These are phyloP conservation scores for Peterozyma xylosa DNA, from an alignment of 805 yeast genomes.

Conservation along the genomic window DNA sequence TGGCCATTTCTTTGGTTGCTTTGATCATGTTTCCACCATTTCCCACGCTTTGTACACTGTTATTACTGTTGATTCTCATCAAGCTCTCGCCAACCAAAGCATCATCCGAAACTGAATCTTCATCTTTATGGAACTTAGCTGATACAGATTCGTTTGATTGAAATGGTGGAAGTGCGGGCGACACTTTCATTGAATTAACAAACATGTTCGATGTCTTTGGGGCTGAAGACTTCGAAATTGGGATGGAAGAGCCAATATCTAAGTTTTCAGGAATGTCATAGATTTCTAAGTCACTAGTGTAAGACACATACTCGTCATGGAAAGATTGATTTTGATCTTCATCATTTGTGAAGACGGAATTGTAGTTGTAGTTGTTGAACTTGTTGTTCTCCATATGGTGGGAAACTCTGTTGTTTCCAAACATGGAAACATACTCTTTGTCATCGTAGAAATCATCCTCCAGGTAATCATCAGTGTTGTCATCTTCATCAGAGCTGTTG, in stretches of 20 bases:
- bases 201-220: too few species aligned
- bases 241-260: conserved; percentile 16
- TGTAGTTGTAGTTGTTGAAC: conserved; percentile 53
- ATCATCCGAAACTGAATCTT: too few species aligned
- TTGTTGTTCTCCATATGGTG: conserved; percentile 67
- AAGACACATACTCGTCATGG: neutral
- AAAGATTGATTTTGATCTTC: conserved; percentile 4
- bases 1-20: too few species aligned
- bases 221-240: too few species aligned
- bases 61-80: too few species aligned
- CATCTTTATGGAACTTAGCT: too few species aligned
- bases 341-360: conserved; percentile 61
- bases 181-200: too few species aligned
- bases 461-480: conserved; percentile 32
- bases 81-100: too few species aligned
- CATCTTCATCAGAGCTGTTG: conserved; percentile 58
- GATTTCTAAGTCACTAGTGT: conserved; percentile 18
- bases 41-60: too few species aligned
- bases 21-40: too few species aligned
- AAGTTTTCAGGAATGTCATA: conserved; percentile 34
- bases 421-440: conserved; percentile 7
- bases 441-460: conserved; percentile 20
- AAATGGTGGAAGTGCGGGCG: too few species aligned
- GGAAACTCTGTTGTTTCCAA: conserved; percentile 41
- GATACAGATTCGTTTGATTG: too few species aligned